phyloP scores from a whole-genome alignment of 129 eudicot species.

The Mikania micrantha region DNA sequence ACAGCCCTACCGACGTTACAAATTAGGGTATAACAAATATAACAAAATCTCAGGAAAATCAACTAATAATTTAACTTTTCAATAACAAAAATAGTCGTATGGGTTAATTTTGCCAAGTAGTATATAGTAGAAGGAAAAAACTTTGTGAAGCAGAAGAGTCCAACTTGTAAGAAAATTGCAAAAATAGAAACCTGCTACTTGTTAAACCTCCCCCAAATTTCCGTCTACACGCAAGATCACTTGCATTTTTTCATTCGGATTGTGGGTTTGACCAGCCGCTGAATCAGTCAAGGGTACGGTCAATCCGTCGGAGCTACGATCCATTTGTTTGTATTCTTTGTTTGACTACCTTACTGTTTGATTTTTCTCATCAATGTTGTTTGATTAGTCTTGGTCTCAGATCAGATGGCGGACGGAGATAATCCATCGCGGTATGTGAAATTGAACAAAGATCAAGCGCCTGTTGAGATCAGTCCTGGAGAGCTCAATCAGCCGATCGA shows the following conservation, averaged over 20 bases:
- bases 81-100: neutral
- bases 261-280: conserved; percentile 21
- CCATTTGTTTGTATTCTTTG: neutral
- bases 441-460: conserved; percentile 81
- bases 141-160: no score
- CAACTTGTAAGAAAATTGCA: neutral
- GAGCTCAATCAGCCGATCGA: conserved; percentile 92
- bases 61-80: no score
- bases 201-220: conserved; percentile 4
- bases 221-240: neutral
- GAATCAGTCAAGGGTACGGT: conserved; percentile 29
- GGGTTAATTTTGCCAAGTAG: neutral
- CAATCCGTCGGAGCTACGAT: neutral
- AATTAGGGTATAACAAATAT: no score
- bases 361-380: neutral
- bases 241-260: neutral
- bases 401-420: conserved; percentile 72
- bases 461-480: conserved; percentile 69
- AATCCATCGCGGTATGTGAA: conserved; percentile 75
- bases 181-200: neutral
- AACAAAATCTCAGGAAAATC: no score
- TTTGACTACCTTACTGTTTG: neutral
- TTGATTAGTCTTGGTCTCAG: conserved; percentile 17
- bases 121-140: neutral
- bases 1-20: no score